Conservation (phyloP, 78 protist species). For the Emiliania huxleyi region DNA sequence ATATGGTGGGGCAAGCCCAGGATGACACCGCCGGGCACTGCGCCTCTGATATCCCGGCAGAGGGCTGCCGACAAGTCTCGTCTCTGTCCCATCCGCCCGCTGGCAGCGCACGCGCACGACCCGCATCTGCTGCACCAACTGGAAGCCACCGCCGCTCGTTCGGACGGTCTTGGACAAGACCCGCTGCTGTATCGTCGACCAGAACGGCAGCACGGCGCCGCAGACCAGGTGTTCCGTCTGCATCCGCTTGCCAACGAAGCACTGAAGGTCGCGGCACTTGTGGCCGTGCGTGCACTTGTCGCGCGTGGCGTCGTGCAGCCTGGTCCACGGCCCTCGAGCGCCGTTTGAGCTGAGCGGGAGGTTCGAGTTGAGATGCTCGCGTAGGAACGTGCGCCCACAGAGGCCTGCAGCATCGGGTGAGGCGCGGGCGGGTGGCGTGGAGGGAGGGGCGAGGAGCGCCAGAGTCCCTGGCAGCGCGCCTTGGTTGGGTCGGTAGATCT, state of each 20-base stretch:
- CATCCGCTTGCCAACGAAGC: neutral
- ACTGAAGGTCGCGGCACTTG: neutral
- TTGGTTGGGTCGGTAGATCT: neutral
- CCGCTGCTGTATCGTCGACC: neutral
- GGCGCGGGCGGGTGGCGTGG: neutral
- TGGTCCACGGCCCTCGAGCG: neutral
- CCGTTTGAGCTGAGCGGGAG: neutral
- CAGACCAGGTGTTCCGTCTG: neutral
- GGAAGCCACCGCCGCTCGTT: neutral
- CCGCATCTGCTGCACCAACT: neutral
- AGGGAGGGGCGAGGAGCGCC: neutral
- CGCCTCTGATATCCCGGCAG: neutral
- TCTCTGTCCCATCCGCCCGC: neutral
- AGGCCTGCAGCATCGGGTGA: too few species aligned
- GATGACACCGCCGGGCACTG: too few species aligned
- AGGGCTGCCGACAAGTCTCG: neutral
- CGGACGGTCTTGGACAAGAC: too few species aligned
- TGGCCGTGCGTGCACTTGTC: neutral
- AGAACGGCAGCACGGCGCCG: neutral
- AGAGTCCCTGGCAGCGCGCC: neutral
- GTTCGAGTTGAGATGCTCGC: neutral
- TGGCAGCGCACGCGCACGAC: neutral
- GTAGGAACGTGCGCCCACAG: too few species aligned
- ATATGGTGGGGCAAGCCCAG: too few species aligned
- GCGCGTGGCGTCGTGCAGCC: neutral